Percentiles rank a stretch among this genome's conserved stretches.
phyloP scores from a whole-genome alignment of 306 rosid species.

The Casuarina equisetifolia region DNA sequence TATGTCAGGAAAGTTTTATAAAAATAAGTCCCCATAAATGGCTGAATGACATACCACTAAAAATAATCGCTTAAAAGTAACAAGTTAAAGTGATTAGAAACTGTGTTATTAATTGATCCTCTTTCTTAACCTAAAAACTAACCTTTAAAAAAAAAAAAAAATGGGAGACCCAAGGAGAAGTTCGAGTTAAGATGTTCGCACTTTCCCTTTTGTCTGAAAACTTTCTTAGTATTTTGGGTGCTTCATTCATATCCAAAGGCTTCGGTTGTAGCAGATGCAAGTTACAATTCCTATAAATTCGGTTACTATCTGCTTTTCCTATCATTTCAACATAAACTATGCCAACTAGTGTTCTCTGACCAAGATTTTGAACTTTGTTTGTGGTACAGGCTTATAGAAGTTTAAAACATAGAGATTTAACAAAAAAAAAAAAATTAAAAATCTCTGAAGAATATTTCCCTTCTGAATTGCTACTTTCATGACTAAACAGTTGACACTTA shows the following conservation, averaged over 20 bases:
- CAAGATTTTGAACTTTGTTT: not conserved
- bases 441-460: not conserved
- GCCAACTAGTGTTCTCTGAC: not conserved
- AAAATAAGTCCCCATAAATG: not conserved
- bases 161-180: too few species aligned
- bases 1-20: not conserved
- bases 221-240: not conserved
- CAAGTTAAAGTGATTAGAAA: not conserved
- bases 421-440: too few species aligned
- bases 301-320: not conserved
- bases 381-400: not conserved
- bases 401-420: not conserved
- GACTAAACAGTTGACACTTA: conserved; percentile 41
- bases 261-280: not conserved
- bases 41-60: not conserved
- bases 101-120: too few species aligned
- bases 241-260: not conserved
- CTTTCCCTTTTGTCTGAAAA: not conserved
- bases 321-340: not conserved
- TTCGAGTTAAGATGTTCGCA: not conserved
- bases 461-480: conserved; percentile 17
- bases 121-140: too few species aligned
- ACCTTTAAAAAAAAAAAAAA: too few species aligned
- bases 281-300: not conserved
- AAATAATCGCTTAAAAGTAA: not conserved